Evolutionary conservation across 805 yeast species (phyloP).

Genomic region (Yamadazyma phyllophila): DNA sequence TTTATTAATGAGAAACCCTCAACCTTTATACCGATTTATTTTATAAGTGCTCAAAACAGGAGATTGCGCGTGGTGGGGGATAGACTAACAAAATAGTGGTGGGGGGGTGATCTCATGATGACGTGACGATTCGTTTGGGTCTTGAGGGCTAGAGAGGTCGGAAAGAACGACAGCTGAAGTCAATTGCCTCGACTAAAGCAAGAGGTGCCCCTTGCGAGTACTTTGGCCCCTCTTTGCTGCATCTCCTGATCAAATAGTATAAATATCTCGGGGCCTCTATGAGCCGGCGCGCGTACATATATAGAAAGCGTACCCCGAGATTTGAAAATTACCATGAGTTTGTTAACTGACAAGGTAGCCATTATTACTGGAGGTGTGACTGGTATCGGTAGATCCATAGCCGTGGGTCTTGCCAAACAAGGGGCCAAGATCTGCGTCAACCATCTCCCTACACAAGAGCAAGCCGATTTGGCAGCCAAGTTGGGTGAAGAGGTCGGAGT

Average conservation of each 20-base stretch:
- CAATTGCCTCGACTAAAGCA: too few relatives aligned
- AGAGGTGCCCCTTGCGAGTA: too few relatives aligned
- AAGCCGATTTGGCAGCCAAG: conserved; percentile 19
- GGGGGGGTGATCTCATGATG: too few relatives aligned
- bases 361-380: conserved; percentile 47
- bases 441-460: conserved; percentile 22
- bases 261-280: background rate
- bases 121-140: too few relatives aligned
- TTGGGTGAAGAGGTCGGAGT: conserved; percentile 22
- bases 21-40: background rate
- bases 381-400: conserved; percentile 47
- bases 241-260: too few relatives aligned
- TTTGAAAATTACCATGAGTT: background rate
- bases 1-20: background rate
- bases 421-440: conserved; percentile 44
- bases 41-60: background rate
- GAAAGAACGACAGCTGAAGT: too few relatives aligned
- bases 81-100: background rate
- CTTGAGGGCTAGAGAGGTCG: too few relatives aligned
- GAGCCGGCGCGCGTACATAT: background rate
- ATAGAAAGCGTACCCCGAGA: background rate
- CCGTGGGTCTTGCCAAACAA: conserved; percentile 38
- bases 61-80: background rate
- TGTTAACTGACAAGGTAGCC: conserved; percentile 34
- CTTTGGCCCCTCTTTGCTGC: too few relatives aligned